A percentile compares a stretch with the other conserved stretches of the same genome.
phyloP scores from a whole-genome alignment of 257 asterid genomes.

The Nicotiana paniculata region DNA sequence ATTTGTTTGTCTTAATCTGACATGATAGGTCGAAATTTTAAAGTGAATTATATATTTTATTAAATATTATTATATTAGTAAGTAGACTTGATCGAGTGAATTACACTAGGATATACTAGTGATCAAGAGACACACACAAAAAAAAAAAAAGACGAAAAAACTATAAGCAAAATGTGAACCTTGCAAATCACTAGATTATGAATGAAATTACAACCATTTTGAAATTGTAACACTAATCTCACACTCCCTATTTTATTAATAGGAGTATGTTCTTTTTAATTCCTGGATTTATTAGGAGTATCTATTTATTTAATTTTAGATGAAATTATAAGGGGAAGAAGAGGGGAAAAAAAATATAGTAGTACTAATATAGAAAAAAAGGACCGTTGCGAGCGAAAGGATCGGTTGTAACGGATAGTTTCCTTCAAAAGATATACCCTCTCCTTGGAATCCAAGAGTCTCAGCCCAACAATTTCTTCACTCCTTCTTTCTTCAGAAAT shows the following conservation, averaged over 20 bases:
- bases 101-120: too few species aligned
- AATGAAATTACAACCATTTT: too few species aligned
- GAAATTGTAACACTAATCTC: neutral
- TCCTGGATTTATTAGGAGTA: neutral
- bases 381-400: slow-evolving; percentile 46
- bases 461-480: slow-evolving; percentile 11
- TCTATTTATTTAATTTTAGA: neutral
- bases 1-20: too few species aligned
- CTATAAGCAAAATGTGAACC: too few species aligned
- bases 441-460: neutral
- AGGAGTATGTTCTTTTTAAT: neutral
- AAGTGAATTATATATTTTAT: too few species aligned
- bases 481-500: neutral
- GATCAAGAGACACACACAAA: too few species aligned
- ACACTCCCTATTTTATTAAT: neutral
- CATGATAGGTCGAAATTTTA: too few species aligned
- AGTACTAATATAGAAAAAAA: neutral
- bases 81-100: too few species aligned
- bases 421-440: neutral
- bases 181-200: too few species aligned
- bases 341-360: neutral
- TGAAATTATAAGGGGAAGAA: neutral
- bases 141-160: too few species aligned
- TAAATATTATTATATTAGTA: too few species aligned
- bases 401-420: slow-evolving; percentile 61